phyloP scores from a whole-genome alignment of 208 protist genomes.

The Porcisia hertigi region DNA sequence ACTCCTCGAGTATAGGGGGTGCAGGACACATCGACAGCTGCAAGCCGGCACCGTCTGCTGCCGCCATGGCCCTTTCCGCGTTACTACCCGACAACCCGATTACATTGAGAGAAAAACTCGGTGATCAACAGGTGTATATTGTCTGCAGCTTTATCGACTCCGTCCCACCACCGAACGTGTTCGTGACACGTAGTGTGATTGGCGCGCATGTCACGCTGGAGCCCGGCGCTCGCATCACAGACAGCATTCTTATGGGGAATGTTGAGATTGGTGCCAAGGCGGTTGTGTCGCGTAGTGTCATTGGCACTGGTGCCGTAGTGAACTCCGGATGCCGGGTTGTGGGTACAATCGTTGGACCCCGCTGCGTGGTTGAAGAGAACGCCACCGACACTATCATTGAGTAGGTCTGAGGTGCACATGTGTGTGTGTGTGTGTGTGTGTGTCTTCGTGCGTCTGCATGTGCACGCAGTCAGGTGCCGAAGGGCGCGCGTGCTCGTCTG shows the following conservation, averaged over 20 bases:
- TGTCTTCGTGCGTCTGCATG: background rate
- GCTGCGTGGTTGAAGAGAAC: constrained; percentile 60
- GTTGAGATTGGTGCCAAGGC: constrained; percentile 67
- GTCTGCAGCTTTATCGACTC: constrained; percentile 65
- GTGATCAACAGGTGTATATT: constrained; percentile 51
- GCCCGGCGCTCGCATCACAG: constrained; percentile 53
- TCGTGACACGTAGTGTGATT: constrained; percentile 77
- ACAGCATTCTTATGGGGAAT: constrained; percentile 75
- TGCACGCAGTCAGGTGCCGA: background rate
- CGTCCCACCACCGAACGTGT: constrained; percentile 49
- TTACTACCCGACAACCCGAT: constrained; percentile 60
- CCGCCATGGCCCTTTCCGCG: constrained; percentile 41
- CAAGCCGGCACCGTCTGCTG: constrained; percentile 12
- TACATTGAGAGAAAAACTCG: constrained; percentile 45
- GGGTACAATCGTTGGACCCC: constrained; percentile 58
- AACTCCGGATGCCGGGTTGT: constrained; percentile 36
- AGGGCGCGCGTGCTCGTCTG: background rate
- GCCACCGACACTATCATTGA: constrained; percentile 46
- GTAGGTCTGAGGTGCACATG: background rate
- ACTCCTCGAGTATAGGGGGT: background rate
- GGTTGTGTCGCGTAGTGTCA: constrained; percentile 49
- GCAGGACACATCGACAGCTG: constrained; percentile 7
- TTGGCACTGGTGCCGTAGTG: constrained; percentile 66
- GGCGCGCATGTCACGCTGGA: constrained; percentile 71
- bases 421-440: background rate